A percentile compares a stretch with the other conserved stretches of the same genome.
Evolutionary conservation across 2,329 filamentous ascomycete genomes (phyloP).

Genomic region (Fusarium pseudoanthophilum): DNA sequence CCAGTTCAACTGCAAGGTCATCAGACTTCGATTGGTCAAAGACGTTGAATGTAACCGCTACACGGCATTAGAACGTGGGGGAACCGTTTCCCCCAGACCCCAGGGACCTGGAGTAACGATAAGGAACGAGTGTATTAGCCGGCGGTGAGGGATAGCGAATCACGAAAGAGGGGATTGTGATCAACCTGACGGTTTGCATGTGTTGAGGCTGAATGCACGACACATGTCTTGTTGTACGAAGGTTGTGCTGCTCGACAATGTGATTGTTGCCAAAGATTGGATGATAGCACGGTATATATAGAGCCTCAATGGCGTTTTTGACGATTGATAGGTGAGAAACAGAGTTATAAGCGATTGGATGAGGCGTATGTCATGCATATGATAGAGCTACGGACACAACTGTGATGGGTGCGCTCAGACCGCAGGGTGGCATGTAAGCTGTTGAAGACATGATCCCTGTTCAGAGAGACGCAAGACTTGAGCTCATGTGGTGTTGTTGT

Average conservation of each 20-base stretch:
- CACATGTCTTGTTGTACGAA: background rate
- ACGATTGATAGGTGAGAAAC: background rate
- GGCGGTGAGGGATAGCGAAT: conserved; percentile 30
- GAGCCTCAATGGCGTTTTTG: background rate
- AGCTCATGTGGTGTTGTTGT: conserved; percentile 6
- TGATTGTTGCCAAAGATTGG: background rate
- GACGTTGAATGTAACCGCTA: conserved; percentile 25
- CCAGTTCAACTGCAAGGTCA: conserved; percentile 19
- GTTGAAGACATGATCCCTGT: conserved; percentile 24
- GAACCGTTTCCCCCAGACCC: background rate
- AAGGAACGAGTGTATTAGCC: conserved; percentile 2
- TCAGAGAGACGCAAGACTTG: background rate
- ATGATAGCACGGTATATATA: background rate
- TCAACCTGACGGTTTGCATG: background rate
- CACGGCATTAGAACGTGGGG: conserved; percentile 21
- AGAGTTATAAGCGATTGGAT: background rate
- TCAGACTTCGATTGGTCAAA: conserved; percentile 24
- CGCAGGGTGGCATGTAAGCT: conserved; percentile 15
- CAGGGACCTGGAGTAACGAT: conserved; percentile 11
- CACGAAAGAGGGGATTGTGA: background rate
- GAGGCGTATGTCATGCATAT: conserved; percentile 5
- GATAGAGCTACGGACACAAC: background rate
- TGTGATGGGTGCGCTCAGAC: conserved; percentile 25
- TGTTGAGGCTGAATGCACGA: conserved; percentile 13
- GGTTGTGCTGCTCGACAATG: background rate